Evolutionary conservation across 31 red algal genomes (phyloP), one percentile per base, ranked within the genome.

Genomic region (Porphyra umbilicalis): DNA sequence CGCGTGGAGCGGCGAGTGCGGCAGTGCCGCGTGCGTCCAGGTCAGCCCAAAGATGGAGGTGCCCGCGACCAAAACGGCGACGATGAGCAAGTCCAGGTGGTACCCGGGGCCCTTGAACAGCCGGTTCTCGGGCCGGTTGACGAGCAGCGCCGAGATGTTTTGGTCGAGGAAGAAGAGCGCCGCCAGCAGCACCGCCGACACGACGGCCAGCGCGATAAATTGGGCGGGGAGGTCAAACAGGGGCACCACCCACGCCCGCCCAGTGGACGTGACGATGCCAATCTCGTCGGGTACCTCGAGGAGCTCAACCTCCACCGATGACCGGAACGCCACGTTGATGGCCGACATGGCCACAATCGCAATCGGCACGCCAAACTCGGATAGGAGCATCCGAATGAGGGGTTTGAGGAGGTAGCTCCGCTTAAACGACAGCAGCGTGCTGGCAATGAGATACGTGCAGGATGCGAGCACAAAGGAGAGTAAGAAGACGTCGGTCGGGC

Each of bases 101-200:
- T 98, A 98, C 0, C 90, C 93, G 18, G 90, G 85, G 36, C 96
- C 96, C 76, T 98, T 95, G 32, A 78, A 42, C 32, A 98, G 90
- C 75, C 85, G 92, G 86, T 98, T 98, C 79, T 98, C 96, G 33
- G 76, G 75, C 77, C 91, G 89, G 83, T 95, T 91, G 71, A 91
- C 88, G 39, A 98, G 82, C 80, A 91, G 90, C 29, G 85, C 88
- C 30, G 88, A 88, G n/a, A 98, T 90, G 83, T 98, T 95, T 78
- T 98, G 96, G 79, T 98, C 96, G 31, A 98, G 79, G 75, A 91
- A 98, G 81, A 98, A 92, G 37, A 98, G 85, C 33, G 90, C 85
- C n/a, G 91, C 83, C 31, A 98, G 86, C 20, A 98, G 74, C 33
- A 86, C 75, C 30, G 85, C 95, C 39, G 92, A 88, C 6, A 98